Conservation (phyloP, 2,329 filamentous ascomycete genomes). For the Trichoderma endophyticum region DNA sequence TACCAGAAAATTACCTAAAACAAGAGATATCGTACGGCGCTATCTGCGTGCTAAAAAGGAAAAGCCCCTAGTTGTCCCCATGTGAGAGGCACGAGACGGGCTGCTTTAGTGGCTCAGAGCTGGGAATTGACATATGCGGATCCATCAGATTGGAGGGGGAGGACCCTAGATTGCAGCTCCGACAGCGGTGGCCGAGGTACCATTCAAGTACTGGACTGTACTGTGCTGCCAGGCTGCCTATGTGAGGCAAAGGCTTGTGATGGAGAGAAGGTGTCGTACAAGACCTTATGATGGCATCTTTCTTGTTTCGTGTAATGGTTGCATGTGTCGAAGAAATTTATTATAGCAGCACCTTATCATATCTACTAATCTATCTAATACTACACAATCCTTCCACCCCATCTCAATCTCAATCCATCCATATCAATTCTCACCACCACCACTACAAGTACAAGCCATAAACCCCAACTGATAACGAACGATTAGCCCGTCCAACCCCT, state of each 20-base stretch:
- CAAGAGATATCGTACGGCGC: not conserved
- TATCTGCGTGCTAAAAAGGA: not conserved
- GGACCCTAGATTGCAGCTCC: slow-evolving; percentile 4
- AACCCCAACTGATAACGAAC: not conserved
- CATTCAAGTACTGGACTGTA: not conserved
- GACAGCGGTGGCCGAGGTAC: not conserved
- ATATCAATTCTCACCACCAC: not conserved
- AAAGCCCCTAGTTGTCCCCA: not conserved
- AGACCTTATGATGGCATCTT: not conserved
- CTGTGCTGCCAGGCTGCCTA: not conserved
- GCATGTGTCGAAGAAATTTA: not conserved
- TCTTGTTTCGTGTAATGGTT: not conserved
- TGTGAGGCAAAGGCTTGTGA: not conserved
- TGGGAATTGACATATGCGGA: not conserved
- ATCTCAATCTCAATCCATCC: not conserved
- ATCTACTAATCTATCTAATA: not conserved
- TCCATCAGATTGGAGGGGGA: not conserved
- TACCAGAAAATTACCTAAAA: slow-evolving; percentile 1
- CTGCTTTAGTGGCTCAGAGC: not conserved
- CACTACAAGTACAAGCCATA: not conserved
- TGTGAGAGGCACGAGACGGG: not conserved
- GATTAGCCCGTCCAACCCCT: not conserved
- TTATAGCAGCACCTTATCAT: not conserved
- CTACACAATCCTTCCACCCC: not conserved
- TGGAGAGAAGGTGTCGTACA: not conserved